Percentiles rank a stretch among this genome's conserved stretches.
These are phyloP conservation scores for Microcera coccophila DNA, from an alignment of 2,329 filamentous ascomycete species.

Conservation along the genomic window DNA sequence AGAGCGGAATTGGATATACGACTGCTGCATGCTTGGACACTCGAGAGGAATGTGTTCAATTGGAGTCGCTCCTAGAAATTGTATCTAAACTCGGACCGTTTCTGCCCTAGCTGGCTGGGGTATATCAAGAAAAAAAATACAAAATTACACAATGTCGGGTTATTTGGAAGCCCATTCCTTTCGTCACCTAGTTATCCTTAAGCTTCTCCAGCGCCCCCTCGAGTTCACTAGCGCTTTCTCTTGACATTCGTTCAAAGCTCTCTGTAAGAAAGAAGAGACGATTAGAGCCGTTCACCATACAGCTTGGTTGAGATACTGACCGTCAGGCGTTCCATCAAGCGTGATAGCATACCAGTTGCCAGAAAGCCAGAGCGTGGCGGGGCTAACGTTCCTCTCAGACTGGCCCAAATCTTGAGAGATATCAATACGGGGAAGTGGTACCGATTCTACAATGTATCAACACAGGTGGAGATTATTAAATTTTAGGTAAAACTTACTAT, in stretches of 20 bases:
- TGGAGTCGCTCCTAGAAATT: no score
- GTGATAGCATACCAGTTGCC: slow-evolving; percentile 21
- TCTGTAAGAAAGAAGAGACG: slow-evolving; percentile 5
- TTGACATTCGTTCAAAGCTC: slow-evolving; percentile 14
- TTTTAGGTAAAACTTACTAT: slow-evolving; percentile 2
- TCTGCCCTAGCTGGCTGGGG: no score
- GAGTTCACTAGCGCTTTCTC: slow-evolving; percentile 16
- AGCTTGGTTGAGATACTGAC: slow-evolving; percentile 6
- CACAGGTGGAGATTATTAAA: not conserved
- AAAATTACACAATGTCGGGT: no score
- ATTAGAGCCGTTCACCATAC: not conserved
- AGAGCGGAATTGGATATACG: no score
- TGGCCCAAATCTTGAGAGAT: slow-evolving; percentile 11
- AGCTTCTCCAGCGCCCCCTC: slow-evolving; percentile 12
- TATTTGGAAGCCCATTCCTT: no score
- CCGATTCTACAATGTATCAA: slow-evolving; percentile 3
- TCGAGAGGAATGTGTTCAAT: not conserved
- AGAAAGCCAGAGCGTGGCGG: slow-evolving; percentile 19
- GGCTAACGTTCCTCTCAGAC: slow-evolving; percentile 5
- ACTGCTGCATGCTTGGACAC: not conserved
- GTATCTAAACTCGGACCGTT: no score
- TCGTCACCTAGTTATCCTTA: slow-evolving; percentile 11
- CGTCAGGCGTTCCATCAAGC: slow-evolving; percentile 18
- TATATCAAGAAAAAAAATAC: no score
- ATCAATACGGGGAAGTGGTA: slow-evolving; percentile 12